These are phyloP conservation scores for Colletotrichum tropicicola DNA, from an alignment of 2,329 filamentous ascomycete species.

Conservation along the genomic window DNA sequence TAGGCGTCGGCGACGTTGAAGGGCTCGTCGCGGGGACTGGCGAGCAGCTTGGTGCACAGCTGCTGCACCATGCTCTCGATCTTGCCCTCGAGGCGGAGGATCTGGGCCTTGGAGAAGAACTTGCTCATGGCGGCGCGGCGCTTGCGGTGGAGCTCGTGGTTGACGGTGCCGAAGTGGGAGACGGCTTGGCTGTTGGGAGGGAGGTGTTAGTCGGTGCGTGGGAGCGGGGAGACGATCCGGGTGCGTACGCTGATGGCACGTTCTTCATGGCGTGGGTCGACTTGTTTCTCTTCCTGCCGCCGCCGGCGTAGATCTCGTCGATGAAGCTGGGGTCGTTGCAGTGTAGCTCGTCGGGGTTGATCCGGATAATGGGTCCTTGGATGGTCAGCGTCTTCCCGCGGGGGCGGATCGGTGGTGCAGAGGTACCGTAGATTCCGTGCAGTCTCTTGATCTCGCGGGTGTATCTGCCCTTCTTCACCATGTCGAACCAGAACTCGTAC, in stretches of 20 bases:
- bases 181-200: not conserved
- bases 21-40: slow-evolving; percentile 26
- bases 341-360: slow-evolving; percentile 49
- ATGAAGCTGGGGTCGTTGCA: slow-evolving; percentile 44
- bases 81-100: slow-evolving; percentile 1
- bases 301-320: slow-evolving; percentile 45
- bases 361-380: slow-evolving; percentile 46
- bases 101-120: slow-evolving; percentile 42
- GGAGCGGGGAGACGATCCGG: not conserved
- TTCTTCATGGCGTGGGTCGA: not conserved
- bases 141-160: slow-evolving; percentile 43
- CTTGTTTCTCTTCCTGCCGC: slow-evolving; percentile 14
- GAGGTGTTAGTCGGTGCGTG: too few relatives aligned
- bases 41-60: slow-evolving; percentile 29
- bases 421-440: slow-evolving; percentile 41
- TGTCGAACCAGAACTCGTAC: slow-evolving; percentile 35
- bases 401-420: too few relatives aligned
- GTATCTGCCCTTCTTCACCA: slow-evolving; percentile 32
- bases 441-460: slow-evolving; percentile 33
- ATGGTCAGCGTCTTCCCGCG: not conserved
- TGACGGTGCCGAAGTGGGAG: slow-evolving; percentile 36
- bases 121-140: slow-evolving; percentile 40
- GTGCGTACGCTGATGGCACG: not conserved
- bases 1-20: slow-evolving; percentile 45
- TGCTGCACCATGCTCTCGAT: not conserved